phyloP scores from a whole-genome alignment of 208 protist genomes.

The Strigomonas culicis region DNA sequence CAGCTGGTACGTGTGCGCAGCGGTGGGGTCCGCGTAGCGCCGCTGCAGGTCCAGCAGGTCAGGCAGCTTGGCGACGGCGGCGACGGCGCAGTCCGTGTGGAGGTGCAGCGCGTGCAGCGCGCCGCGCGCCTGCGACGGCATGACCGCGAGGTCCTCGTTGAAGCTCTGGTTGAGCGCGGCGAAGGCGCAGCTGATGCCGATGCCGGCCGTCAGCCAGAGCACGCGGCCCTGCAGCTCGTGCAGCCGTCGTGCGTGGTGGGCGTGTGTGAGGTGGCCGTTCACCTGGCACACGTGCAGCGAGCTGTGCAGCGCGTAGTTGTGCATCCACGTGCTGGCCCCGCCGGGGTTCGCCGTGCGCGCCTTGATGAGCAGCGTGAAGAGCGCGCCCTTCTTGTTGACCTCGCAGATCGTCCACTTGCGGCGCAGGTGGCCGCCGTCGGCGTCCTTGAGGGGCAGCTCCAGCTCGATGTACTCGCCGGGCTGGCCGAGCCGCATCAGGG shows the following conservation, averaged over 20 bases:
- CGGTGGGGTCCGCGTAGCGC: conserved; percentile 11
- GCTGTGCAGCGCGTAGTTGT: conserved; percentile 39
- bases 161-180: conserved; percentile 46
- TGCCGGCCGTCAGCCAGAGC: conserved; percentile 71
- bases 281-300: conserved; percentile 44
- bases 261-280: conserved; percentile 66
- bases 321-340: conserved; percentile 63
- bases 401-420: conserved; percentile 71
- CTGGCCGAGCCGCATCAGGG: conserved; percentile 26
- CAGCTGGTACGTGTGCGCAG: conserved; percentile 22
- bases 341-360: conserved; percentile 14
- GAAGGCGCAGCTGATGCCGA: conserved; percentile 66
- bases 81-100: conserved; percentile 53
- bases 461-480: conserved; percentile 68
- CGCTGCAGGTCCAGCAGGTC: conserved; percentile 44
- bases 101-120: conserved; percentile 66
- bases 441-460: conserved; percentile 41
- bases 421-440: conserved; percentile 19
- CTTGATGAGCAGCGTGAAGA: conserved; percentile 77
- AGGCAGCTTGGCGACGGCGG: conserved; percentile 43
- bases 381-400: conserved; percentile 24
- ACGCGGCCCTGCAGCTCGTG: conserved; percentile 38
- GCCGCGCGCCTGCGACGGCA: conserved; percentile 17
- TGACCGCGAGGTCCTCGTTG: conserved; percentile 20
- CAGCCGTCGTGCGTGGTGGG: conserved; percentile 42